These are phyloP conservation scores for Stephania japonica DNA, from an alignment of 164 flowering plant species.

Conservation along the genomic window DNA sequence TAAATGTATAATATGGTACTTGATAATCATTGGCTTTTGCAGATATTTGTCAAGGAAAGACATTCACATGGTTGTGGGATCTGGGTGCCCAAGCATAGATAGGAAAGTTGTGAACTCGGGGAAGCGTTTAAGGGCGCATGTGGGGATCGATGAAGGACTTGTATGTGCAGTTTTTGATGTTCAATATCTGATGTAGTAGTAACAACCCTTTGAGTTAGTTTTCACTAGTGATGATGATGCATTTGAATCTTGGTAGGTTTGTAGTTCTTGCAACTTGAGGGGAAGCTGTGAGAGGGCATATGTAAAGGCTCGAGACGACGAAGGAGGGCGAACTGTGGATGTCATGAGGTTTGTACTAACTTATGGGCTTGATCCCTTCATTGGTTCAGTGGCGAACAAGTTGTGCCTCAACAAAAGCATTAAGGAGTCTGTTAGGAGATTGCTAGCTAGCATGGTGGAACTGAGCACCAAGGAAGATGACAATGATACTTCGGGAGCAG, in stretches of 20 bases:
- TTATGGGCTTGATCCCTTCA: slow-evolving; percentile 59
- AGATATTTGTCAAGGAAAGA: slow-evolving; percentile 70
- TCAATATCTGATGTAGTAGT: not conserved
- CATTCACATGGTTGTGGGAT: slow-evolving; percentile 42
- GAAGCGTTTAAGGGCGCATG: slow-evolving; percentile 74
- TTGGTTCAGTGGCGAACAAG: slow-evolving; percentile 48
- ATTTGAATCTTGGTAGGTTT: slow-evolving; percentile 44
- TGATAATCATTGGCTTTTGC: slow-evolving; percentile 4
- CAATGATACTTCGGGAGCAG: slow-evolving; percentile 15
- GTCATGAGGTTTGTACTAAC: slow-evolving; percentile 70
- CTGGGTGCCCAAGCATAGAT: slow-evolving; percentile 83
- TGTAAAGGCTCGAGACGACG: slow-evolving; percentile 58
- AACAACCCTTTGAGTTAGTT: not conserved
- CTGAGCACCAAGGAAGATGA: slow-evolving; percentile 28
- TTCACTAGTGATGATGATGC: not conserved
- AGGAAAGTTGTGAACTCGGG: slow-evolving; percentile 91
- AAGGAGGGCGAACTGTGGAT: slow-evolving; percentile 77
- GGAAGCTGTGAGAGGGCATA: slow-evolving; percentile 85
- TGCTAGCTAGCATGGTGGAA: slow-evolving; percentile 57
- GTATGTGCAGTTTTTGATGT: slow-evolving; percentile 32
- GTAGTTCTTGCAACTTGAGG: slow-evolving; percentile 74
- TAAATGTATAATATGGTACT: not conserved
- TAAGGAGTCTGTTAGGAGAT: slow-evolving; percentile 56
- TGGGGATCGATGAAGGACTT: slow-evolving; percentile 70
- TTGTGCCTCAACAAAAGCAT: slow-evolving; percentile 33